Base-by-base conservation (phyloP, 116 monocot species). In the Trichopus zeylanicus region DNA sequence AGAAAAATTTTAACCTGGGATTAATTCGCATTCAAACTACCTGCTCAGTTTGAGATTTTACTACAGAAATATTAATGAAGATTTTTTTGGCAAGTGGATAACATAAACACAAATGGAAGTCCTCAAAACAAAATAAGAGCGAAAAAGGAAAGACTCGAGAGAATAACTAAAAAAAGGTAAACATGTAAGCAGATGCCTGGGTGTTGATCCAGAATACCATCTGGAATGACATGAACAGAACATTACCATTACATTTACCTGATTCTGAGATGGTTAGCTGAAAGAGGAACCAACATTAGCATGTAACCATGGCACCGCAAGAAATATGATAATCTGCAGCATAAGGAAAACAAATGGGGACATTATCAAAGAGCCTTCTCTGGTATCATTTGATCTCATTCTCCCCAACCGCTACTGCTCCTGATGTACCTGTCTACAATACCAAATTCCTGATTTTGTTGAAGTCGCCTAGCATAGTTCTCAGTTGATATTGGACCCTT, bases 361-460 rank as follows among this genome's bases (percentile, higher is more conserved):
- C 15, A 22, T 51, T 60, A 54, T 23, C 19, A 22, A 5, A 49
- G 6, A 49, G n/a, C 19, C 49, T 49, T 6, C 16, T 20, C n/a
- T 16, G 16, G 18, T 6, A 16, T 48, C 2, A 2, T 67, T 66
- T 51, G 60, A 26, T 49, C 33, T 51, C 21, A 24, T 33, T 82
- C 75, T 38, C 61, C 66, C 82, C 81, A 89, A 30, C 89, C 81
- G 48, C 75, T 89, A 31, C 89, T 84, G 70, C 81, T 76, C 68
- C 89, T 78, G 15, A 90, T 55, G 46, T 73, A 81, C 57, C 68
- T 84, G 66, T 85, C 81, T 12, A 74, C 60, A 29, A 84, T 79
- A 59, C 89, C 73, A 71, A 81, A 90, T 70, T 90, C 69, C 67
- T 55, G 78, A 28, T 84, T 84, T 68, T 89, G 84, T 30, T 72